These are phyloP conservation scores for Fusarium euwallaceae DNA, from an alignment of 2,329 filamentous ascomycete species.

Conservation along the genomic window DNA sequence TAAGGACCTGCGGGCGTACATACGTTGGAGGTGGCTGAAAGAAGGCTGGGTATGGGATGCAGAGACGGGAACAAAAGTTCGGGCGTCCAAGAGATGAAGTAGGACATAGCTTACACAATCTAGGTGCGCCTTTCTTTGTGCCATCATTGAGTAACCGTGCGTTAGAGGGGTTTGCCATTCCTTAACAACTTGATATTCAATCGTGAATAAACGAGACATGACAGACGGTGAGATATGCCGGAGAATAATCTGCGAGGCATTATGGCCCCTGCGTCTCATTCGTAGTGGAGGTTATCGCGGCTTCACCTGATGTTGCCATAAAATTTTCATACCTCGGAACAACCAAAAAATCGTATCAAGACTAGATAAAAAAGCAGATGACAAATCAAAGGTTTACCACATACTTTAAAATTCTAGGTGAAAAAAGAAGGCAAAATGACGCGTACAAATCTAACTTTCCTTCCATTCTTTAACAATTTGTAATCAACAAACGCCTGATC, in stretches of 20 bases:
- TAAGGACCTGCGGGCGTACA: slow-evolving; percentile 28
- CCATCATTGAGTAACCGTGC: background rate
- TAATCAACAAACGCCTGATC: background rate
- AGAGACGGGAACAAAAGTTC: slow-evolving; percentile 5
- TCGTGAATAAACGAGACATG: background rate
- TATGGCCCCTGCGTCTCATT: background rate
- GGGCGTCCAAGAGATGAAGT: background rate
- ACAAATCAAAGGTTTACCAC: background rate
- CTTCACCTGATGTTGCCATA: background rate
- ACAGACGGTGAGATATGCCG: background rate
- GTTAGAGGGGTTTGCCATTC: background rate
- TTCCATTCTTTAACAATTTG: background rate
- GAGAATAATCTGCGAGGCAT: background rate
- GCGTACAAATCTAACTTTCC: background rate
- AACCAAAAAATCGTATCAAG: background rate
- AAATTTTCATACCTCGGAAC: background rate
- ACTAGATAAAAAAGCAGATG: background rate
- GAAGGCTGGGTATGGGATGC: slow-evolving; percentile 35
- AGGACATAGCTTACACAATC: background rate
- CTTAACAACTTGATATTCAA: background rate
- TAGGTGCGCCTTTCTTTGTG: background rate
- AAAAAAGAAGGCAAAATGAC: background rate
- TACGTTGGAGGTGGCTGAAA: slow-evolving; percentile 37
- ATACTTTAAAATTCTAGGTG: background rate
- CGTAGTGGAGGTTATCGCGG: background rate